Base-by-base conservation (phyloP, 345 rosid species). In the Citrus unshiu region DNA sequence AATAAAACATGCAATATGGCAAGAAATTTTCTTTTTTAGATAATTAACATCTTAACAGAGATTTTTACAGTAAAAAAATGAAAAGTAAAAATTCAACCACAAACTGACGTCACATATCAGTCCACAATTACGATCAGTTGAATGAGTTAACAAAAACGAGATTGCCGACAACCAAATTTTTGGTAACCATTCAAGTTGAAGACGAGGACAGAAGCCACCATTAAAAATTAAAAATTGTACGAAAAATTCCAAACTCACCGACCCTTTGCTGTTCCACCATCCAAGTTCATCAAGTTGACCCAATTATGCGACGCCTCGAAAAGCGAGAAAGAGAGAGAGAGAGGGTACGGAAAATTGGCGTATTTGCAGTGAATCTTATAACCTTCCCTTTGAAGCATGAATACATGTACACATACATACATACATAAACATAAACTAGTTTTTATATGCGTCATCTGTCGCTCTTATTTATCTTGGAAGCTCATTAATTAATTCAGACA, bases 181-280 rank as follows among this genome's bases (percentile, higher is more conserved):
- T 46, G 51, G 51, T 3, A 46, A 46, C 51, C 18, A 46, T 46
- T 43, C 18, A 46, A 46, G 51, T 46, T 46, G 51, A 13, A 46
- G 51, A 13, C 1, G 51, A 46, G 4, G 51, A 16, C 51, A 12
- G 51, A 46, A 46, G 51, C 51, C 51, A 13, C 51, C 51, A 12
- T 10, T 12, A 43, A 43, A 43, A 2, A 43, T 2, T 9, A 43
- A 43, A 43, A 43, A 3, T 43, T 43, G 51, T 46, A 83, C 80
- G 22, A 63, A 82, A 85, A 85, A 80, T 79, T 80, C 84, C 74
- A 67, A 63, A 65, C 76, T 49, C 77, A 37, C 67, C 84, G 77
- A 77, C 68, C 1, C 4, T 18, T 16, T 16, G 3, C 37, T 79
- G 72, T 63, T 80, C 79, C 58, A 75, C 43, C 32, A 3, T 6